These are phyloP conservation scores for Geotrichum europaeum DNA, from an alignment of 1,139 yeast species.

Conservation along the genomic window DNA sequence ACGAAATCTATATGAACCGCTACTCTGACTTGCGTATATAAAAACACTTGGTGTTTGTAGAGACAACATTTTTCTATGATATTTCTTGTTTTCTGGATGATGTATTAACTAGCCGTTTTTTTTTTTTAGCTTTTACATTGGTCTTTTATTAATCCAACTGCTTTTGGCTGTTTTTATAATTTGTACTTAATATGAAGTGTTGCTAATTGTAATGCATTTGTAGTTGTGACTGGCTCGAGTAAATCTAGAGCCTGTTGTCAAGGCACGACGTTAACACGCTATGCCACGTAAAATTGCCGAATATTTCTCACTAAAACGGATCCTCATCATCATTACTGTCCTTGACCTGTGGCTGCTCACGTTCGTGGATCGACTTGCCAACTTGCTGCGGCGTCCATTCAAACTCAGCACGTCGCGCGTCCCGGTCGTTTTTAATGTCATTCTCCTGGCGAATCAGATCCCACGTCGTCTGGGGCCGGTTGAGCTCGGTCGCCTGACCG, in stretches of 20 bases:
- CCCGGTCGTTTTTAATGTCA: background rate
- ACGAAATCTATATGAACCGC: constrained; percentile 11
- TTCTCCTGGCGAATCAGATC: background rate
- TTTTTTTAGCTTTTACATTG: background rate
- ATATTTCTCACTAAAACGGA: background rate
- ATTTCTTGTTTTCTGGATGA: background rate
- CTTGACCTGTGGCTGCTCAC: background rate
- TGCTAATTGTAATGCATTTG: background rate
- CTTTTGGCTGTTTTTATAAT: background rate
- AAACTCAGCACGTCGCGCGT: background rate
- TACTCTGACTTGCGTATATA: constrained; percentile 7
- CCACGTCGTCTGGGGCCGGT: background rate
- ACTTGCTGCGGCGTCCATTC: background rate
- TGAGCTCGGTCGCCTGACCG: background rate
- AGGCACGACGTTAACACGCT: background rate
- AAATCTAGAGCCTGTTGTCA: background rate
- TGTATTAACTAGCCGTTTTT: background rate
- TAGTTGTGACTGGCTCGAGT: background rate
- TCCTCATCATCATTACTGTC: background rate
- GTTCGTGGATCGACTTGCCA: background rate
- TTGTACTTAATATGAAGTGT: background rate
- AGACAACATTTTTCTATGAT: background rate
- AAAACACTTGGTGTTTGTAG: background rate
- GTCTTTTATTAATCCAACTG: background rate
- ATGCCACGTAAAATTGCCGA: background rate